phyloP scores from a whole-genome alignment of 176 grass and related monocot genomes.

The Oryza glaberrima region DNA sequence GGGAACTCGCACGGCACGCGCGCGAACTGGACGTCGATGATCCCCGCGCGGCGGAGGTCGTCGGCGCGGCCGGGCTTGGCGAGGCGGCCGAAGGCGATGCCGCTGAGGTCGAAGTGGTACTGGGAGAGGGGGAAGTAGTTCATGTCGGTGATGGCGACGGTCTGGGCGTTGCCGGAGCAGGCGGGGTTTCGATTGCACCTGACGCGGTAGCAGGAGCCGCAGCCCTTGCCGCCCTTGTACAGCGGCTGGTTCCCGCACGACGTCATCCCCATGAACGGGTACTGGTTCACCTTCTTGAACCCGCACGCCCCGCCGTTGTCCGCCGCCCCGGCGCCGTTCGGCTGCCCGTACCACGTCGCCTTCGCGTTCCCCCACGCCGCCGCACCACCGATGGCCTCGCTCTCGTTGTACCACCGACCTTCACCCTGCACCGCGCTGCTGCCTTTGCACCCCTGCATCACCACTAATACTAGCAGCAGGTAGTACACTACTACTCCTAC shows the following conservation, averaged over 20 bases:
- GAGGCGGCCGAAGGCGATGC: conserved; percentile 72
- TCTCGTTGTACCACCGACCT: conserved; percentile 17
- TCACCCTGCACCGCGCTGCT: neutral
- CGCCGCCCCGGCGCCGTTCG: conserved; percentile 63
- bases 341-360: conserved; percentile 83
- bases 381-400: neutral
- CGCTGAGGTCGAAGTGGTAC: conserved; percentile 84
- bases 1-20: conserved; percentile 76
- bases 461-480: too few species aligned
- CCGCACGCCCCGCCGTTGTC: conserved; percentile 86
- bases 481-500: too few species aligned
- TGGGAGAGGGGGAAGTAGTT: conserved; percentile 58
- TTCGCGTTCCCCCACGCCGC: conserved; percentile 46
- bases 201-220: conserved; percentile 76
- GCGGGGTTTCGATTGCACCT: conserved; percentile 48
- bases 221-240: conserved; percentile 75
- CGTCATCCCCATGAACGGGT: conserved; percentile 73
- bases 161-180: conserved; percentile 60
- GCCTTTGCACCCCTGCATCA: neutral
- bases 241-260: conserved; percentile 75
- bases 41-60: conserved; percentile 66
- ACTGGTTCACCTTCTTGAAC: conserved; percentile 70
- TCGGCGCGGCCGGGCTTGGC: conserved; percentile 59
- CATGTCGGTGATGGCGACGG: conserved; percentile 68
- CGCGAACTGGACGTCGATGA: conserved; percentile 64